Base-by-base conservation (phyloP, 2,329 filamentous ascomycete genomes). In the Penicillium sp. region DNA sequence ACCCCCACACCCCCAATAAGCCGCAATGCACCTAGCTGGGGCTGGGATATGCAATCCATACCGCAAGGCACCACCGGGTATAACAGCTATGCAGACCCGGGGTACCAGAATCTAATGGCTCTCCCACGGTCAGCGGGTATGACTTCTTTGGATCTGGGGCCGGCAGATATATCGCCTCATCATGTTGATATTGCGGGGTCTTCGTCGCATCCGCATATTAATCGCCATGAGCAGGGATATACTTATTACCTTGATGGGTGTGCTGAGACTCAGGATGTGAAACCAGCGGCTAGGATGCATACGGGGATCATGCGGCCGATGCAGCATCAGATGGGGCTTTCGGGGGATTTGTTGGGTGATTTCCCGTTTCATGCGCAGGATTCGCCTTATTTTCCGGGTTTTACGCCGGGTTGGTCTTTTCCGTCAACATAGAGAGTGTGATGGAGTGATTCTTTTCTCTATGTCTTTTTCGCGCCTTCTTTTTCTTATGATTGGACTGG, bases 21-120 rank as follows among this genome's bases (percentile, higher is more conserved):
- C 10, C 60, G 63, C 26, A 50, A 42, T 7, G 27, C 39, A 13
- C 48, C 58, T 11, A 55, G 25, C 42, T 69, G 68, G 66, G 68
- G 68, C 52, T 72, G 71, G 71, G 64, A 70, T 57, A 57, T 69
- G 47, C 69, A 65, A 21, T 55, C 64, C 13, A 50, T 66, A 2
- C 65, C 37, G 2, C 43, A 23, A 19, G 64, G 1, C 53, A 64
- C 1, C 53, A 61, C 6, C 58, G 58, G 23, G 1, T 50, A 57
- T 33, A 69, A 67, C 26, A 59, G 44, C 48, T 73, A 67, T 33
- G 43, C 61, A 1, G 66, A 64, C 3, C 25, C 55, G 7, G 65
- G 59, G 3, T 70, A 64, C 43, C 62, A 66, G 7, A 63, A 62
- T 4, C 57, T 70, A 43, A 53, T 65, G 26, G 19, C 51, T 8